Evolutionary conservation across 257 asterid genomes (phyloP).

Genomic region (Eustoma russellianum): DNA sequence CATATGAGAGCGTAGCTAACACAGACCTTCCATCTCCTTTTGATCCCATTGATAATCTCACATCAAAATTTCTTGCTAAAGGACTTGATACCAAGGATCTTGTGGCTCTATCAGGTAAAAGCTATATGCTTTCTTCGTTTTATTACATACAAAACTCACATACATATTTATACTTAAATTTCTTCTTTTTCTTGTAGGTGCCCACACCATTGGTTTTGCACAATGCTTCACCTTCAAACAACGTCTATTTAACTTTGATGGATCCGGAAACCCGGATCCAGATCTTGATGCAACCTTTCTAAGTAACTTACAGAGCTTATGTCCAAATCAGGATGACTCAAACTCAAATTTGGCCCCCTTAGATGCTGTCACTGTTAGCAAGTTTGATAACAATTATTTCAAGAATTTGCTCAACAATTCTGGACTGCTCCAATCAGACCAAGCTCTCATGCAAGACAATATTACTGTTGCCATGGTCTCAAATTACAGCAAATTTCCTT

Average conservation of each 20-base stretch:
- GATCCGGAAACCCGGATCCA: slow-evolving; percentile 75
- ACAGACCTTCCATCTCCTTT: slow-evolving; percentile 55
- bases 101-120: slow-evolving; percentile 61
- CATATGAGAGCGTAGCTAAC: slow-evolving; percentile 48
- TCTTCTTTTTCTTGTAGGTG: slow-evolving; percentile 35
- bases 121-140: neutral
- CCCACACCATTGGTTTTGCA: slow-evolving; percentile 74
- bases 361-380: slow-evolving; percentile 29
- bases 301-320: slow-evolving; percentile 27
- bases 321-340: slow-evolving; percentile 41
- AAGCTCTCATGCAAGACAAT: slow-evolving; percentile 47
- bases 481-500: slow-evolving; percentile 37
- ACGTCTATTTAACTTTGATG: slow-evolving; percentile 62
- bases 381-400: slow-evolving; percentile 56
- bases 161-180: too few species aligned
- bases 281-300: slow-evolving; percentile 34
- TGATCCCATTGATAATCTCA: slow-evolving; percentile 49
- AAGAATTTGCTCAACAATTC: slow-evolving; percentile 40
- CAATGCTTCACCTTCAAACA: slow-evolving; percentile 56
- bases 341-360: slow-evolving; percentile 45
- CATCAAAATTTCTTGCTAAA: slow-evolving; percentile 44
- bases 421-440: slow-evolving; percentile 60
- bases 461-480: slow-evolving; percentile 41
- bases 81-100: slow-evolving; percentile 62
- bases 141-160: too few species aligned